phyloP scores from a whole-genome alignment of 345 rosid species.

The Hibiscus syriacus region DNA sequence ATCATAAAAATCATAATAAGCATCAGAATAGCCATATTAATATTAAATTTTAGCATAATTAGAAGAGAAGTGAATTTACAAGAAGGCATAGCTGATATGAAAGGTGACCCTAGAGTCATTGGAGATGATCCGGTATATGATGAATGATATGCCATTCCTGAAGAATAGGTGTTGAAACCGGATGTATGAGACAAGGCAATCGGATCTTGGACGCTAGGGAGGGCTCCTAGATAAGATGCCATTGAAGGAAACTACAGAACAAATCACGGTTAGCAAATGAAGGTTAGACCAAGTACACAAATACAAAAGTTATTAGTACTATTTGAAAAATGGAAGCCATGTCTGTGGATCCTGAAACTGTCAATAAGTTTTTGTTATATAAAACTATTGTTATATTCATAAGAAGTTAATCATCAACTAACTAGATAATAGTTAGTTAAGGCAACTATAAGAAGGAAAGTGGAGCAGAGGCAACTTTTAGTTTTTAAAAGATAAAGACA shows the following conservation, averaged over 20 bases:
- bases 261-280: background rate
- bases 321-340: background rate
- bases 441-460: background rate
- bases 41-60: background rate
- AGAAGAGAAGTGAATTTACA: conserved; percentile 25
- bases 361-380: background rate
- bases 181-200: conserved; percentile 15
- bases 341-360: background rate
- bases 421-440: background rate
- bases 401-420: background rate
- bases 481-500: background rate
- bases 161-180: conserved; percentile 20
- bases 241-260: conserved; percentile 41
- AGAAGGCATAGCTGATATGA: conserved; percentile 22
- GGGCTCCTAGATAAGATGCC: conserved; percentile 30
- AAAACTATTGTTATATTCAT: background rate
- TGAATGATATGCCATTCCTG: conserved; percentile 35
- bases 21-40: background rate
- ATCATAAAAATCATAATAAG: conserved; percentile 1
- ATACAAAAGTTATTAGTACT: background rate
- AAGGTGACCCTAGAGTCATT: conserved; percentile 20
- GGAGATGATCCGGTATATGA: conserved; percentile 24
- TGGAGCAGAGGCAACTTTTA: background rate
- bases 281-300: background rate
- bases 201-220: conserved; percentile 26